Evolutionary conservation across 768 basidiomycete genomes (phyloP), one percentile per base, ranked within the genome.

Genomic region (Tulasnella sp.): DNA sequence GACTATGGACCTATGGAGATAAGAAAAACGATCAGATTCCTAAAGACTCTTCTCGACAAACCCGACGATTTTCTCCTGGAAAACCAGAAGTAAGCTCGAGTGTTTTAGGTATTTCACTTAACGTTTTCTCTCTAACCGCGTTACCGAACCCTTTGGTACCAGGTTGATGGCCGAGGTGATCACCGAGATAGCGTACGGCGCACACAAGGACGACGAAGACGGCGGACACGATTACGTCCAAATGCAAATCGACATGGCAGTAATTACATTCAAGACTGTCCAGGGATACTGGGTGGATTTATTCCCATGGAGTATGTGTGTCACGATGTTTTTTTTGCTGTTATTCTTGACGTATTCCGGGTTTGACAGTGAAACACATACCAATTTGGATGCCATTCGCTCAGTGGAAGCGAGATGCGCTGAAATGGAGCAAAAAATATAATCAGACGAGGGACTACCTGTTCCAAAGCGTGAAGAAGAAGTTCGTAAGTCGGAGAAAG

Each of bases 1-100:
- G 77, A 78, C 41, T 78, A 78, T 37, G 48, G 20, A 18, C 31
- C 77, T 5, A 54, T 78, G 34, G 11, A 16, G 34, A 41, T 12
- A 4, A 44, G 37, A 24, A 54, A 37, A n/a, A 60, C 77, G 16
- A 31, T 48, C 6, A 12, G 2, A 22, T 78, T 31, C 40, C 5
- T 60, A 7, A 28, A 58, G 77, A 40, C 77, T 64, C 34, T 78
- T 31, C 58, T 78, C 6, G 77, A 78, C 48, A 40, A 37, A 18
- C 77, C 77, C 20, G 48, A 64, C 11, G 58, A 60, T 20, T 78
- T 78, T 28, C 37, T 60, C 24, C n/a, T 60, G 11, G 58, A 60
- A 16, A 60, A 28, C n/a, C n/a, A 60, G 14, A 60, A 60, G 58
- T 60, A 60, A 60, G 58, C n/a, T 9, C n/a, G n/a, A 7, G 11